Evolutionary conservation across 352 stramenopile species (phyloP).

Genomic region (Elongisporangium anandrum): DNA sequence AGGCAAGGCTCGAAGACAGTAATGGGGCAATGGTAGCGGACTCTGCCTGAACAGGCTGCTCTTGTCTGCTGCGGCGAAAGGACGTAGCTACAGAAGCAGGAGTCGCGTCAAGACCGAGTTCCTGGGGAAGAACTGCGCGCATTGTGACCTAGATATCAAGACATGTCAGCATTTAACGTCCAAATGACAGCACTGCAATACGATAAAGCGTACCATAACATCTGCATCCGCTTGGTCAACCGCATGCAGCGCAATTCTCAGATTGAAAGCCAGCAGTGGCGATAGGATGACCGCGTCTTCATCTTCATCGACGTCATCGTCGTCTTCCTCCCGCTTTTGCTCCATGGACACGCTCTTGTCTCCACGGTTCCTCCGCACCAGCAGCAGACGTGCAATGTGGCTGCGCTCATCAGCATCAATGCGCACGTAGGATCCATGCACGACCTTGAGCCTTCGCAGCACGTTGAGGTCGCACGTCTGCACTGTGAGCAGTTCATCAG

Average conservation of each 20-base stretch:
- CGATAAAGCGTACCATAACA: slow-evolving; percentile 19
- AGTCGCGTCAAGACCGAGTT: slow-evolving; percentile 34
- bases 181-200: background rate
- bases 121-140: slow-evolving; percentile 25
- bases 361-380: slow-evolving; percentile 10
- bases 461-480: slow-evolving; percentile 33
- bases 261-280: slow-evolving; percentile 74
- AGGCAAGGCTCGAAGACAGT: slow-evolving; percentile 56
- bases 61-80: slow-evolving; percentile 47
- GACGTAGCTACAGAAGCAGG: slow-evolving; percentile 8
- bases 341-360: slow-evolving; percentile 3
- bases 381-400: slow-evolving; percentile 30
- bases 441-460: slow-evolving; percentile 32
- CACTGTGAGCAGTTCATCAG: slow-evolving; percentile 27
- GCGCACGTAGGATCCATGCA: slow-evolving; percentile 51
- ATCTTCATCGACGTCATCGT: slow-evolving; percentile 2
- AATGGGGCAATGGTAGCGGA: slow-evolving; percentile 67
- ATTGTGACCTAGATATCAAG: slow-evolving; percentile 24
- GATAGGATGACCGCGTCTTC: slow-evolving; percentile 36
- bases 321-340: background rate
- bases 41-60: slow-evolving; percentile 39
- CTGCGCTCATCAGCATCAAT: slow-evolving; percentile 15
- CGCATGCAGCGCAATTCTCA: slow-evolving; percentile 46
- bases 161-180: background rate
- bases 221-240: slow-evolving; percentile 16